Percentiles rank a stretch among this genome's conserved stretches.
Conservation (phyloP, 2,329 filamentous ascomycete genomes). For the Alternaria ethzedia region DNA sequence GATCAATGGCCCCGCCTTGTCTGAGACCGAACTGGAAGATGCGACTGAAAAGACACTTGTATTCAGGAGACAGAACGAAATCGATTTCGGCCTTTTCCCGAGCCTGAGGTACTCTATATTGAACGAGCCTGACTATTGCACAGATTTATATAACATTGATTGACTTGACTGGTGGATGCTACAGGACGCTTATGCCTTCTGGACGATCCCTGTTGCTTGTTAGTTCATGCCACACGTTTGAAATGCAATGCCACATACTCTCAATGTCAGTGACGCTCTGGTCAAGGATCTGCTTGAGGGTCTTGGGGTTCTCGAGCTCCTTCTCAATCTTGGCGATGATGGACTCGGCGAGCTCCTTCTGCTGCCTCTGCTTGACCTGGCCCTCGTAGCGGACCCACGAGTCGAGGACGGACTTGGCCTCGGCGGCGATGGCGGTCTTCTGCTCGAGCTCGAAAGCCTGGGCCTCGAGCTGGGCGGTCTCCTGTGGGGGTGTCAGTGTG, state of each 20-base stretch:
- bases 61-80: constrained; percentile 21
- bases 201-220: constrained; percentile 44
- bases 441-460: constrained; percentile 98
- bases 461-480: constrained; percentile 95
- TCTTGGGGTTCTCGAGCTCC: constrained; percentile 98
- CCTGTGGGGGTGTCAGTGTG: constrained; percentile 61
- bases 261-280: constrained; percentile 96
- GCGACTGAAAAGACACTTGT: background rate
- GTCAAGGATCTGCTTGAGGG: constrained; percentile 95
- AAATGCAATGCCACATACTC: constrained; percentile 65
- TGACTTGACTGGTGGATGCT: constrained; percentile 36
- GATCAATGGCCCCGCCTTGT: background rate
- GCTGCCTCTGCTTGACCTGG: constrained; percentile 98
- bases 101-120: constrained; percentile 43
- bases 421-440: constrained; percentile 85
- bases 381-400: constrained; percentile 99
- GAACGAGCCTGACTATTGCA: constrained; percentile 49
- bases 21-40: background rate
- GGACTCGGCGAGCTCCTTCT: constrained; percentile 90
- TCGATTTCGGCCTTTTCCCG: constrained; percentile 33
- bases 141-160: constrained; percentile 50
- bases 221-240: constrained; percentile 14
- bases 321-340: constrained; percentile 98
- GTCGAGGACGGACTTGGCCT: constrained; percentile 95
- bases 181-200: constrained; percentile 47